A percentile compares a stretch with the other conserved stretches of the same genome.
Conservation (phyloP, 805 yeast genomes). For the Lipomyces orientalis region DNA sequence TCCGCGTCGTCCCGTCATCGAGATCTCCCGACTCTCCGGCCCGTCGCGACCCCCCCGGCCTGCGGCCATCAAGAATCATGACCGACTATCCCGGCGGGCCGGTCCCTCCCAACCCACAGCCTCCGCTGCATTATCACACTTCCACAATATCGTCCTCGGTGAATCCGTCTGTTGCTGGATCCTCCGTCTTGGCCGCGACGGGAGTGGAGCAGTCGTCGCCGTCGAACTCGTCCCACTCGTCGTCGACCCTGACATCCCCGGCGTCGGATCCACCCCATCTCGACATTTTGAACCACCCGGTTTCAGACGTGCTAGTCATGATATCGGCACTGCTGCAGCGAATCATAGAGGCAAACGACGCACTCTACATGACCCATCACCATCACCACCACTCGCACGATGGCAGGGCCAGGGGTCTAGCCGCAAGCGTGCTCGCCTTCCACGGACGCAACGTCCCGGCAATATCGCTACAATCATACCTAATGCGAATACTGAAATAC, state of each 20-base stretch:
- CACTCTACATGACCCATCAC: constrained; percentile 60
- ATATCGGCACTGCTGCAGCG: constrained; percentile 81
- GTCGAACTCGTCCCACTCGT: constrained; percentile 12
- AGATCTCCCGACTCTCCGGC: constrained; percentile 3
- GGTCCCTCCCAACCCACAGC: constrained; percentile 8
- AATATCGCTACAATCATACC: constrained; percentile 86
- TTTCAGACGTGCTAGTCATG: constrained; percentile 81
- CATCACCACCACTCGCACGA: constrained; percentile 32
- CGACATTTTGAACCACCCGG: constrained; percentile 83
- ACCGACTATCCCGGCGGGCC: constrained; percentile 25
- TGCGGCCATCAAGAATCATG: constrained; percentile 14
- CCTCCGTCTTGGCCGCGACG: neutral
- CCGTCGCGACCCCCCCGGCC: constrained; percentile 10
- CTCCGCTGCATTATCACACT: neutral
- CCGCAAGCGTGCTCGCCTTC: constrained; percentile 66
- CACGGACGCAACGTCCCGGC: constrained; percentile 97
- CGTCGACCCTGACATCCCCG: constrained; percentile 18
- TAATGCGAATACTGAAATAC: constrained; percentile 88
- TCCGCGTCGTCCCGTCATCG: neutral
- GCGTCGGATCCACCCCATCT: constrained; percentile 49
- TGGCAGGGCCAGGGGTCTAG: constrained; percentile 17
- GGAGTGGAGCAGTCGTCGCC: constrained; percentile 2
- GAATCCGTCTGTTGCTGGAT: neutral
- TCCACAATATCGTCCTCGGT: neutral
- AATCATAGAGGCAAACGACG: constrained; percentile 89